phyloP scores from a whole-genome alignment of 306 rosid genomes.

The Trifolium subterraneum region DNA sequence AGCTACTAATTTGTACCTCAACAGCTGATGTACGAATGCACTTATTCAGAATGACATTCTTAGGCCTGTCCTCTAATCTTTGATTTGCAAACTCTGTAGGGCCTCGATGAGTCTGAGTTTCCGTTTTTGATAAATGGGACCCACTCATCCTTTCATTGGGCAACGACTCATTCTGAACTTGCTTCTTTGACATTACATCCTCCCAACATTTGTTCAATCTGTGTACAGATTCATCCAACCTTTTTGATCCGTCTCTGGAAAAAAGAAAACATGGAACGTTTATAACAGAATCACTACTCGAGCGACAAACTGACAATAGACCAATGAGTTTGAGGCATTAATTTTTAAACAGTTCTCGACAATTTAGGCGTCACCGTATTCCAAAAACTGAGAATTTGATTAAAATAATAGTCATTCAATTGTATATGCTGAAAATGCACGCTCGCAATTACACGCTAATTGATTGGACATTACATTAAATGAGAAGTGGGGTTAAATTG shows the following conservation, averaged over 20 bases:
- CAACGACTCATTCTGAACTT: slow-evolving; percentile 62
- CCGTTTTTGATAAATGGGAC: slow-evolving; percentile 60
- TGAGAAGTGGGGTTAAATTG: slow-evolving; percentile 9
- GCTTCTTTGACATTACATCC: slow-evolving; percentile 68
- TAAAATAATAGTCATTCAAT: slow-evolving; percentile 23
- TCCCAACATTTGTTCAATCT: slow-evolving; percentile 73
- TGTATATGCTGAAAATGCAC: slow-evolving; percentile 32
- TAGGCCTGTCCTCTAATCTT: slow-evolving; percentile 65
- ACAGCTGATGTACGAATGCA: slow-evolving; percentile 70
- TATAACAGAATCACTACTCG: slow-evolving; percentile 40
- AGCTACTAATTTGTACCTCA: slow-evolving; percentile 66
- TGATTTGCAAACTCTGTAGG: slow-evolving; percentile 62
- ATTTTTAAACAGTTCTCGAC: slow-evolving; percentile 32
- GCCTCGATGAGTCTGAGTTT: slow-evolving; percentile 57
- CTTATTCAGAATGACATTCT: slow-evolving; percentile 64
- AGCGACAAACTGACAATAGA: slow-evolving; percentile 32
- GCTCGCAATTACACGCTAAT: slow-evolving; percentile 13
- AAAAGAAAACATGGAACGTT: slow-evolving; percentile 36
- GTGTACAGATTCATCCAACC: slow-evolving; percentile 68
- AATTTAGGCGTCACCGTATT: slow-evolving; percentile 16
- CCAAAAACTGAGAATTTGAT: slow-evolving; percentile 20
- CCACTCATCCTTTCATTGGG: slow-evolving; percentile 68
- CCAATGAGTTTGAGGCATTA: not conserved
- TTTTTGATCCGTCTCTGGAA: slow-evolving; percentile 65
- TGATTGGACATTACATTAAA: slow-evolving; percentile 27